Base-by-base conservation (phyloP, 2,329 filamentous ascomycete genomes). In the Colletotrichum noveboracense region DNA sequence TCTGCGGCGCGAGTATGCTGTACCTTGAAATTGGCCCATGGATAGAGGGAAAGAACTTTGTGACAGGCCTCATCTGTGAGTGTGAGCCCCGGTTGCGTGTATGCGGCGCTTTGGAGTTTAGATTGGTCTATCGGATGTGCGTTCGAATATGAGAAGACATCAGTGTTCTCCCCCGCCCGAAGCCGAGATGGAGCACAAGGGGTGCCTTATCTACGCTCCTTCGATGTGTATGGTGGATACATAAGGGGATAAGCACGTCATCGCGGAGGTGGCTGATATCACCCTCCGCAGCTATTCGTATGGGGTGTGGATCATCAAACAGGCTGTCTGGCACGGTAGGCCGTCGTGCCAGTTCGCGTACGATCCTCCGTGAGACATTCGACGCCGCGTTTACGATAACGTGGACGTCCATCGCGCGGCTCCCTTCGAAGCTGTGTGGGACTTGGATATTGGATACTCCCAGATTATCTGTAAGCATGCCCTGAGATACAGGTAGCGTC, bases 231-330 rank as follows among this genome's bases (percentile, higher is more conserved):
- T 16, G 1, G 24, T 56, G 21, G 21, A 12, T 56, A 24, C 52
- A 9, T 0, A 56, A 6, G 52, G 24, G 52, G 0, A 1, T 28
- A 18, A 28, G 10, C 24, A 0, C 1, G 4, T 12, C 26, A 56
- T 56, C 52, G 7, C 52, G 8, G 24, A 56, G 12, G 26, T 56
- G 10, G 9, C 16, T 13, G 4, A 28, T 16, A 3, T 56, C 24
- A 1, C 3, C 0, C 52, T 9, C 52, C 28, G 52, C 7, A 56
- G 12, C n/a, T 56, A 26, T 28, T 28, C 21, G 12, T 8, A 26
- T 18, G 2, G 24, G 1, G 1, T 7, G 5, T 28, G 24, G 6
- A 28, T 28, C 26, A 28, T 26, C 26, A 3, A 16, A 56, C 13
- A 56, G 52, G 24, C 52, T 56, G 21, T 26, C 14, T 26, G 52